Percentiles rank a stretch among this genome's conserved stretches.
phyloP scores from a whole-genome alignment of 306 rosid species.

The Quercus gilva region DNA sequence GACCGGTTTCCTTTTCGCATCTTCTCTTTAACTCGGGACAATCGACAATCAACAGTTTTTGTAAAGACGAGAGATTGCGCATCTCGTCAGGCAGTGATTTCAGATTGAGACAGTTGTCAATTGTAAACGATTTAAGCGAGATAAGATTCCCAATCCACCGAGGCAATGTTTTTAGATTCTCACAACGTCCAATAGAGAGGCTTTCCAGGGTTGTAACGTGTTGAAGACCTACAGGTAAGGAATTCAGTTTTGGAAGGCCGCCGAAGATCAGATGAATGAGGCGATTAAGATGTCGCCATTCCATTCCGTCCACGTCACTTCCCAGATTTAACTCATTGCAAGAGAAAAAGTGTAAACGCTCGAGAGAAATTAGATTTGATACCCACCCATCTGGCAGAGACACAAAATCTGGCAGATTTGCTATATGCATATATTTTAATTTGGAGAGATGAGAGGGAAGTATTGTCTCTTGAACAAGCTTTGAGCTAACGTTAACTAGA shows the following conservation, averaged over 20 bases:
- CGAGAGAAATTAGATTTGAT: too few relatives aligned
- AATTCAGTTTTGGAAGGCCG: neutral
- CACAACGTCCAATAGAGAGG: fast-evolving
- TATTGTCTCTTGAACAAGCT: neutral
- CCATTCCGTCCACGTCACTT: too few relatives aligned
- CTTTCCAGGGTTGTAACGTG: neutral
- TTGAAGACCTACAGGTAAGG: neutral
- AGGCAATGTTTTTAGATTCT: neutral
- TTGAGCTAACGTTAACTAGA: neutral
- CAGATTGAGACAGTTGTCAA: neutral
- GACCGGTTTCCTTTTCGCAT: neutral
- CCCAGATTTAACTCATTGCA: too few relatives aligned
- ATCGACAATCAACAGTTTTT: fast-evolving
- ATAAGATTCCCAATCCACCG: neutral
- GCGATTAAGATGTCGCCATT: neutral
- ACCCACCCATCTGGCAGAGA: too few relatives aligned
- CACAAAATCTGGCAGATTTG: fast-evolving
- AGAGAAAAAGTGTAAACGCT: fast-evolving
- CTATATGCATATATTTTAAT: fast-evolving
- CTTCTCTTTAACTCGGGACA: neutral
- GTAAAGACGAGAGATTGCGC: neutral
- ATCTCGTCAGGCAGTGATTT: neutral
- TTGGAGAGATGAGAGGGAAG: too few relatives aligned
- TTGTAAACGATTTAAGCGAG: neutral
- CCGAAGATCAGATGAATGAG: fast-evolving